These are phyloP conservation scores for Liriodendron chinense DNA, from an alignment of 164 flowering plant species.

Conservation along the genomic window DNA sequence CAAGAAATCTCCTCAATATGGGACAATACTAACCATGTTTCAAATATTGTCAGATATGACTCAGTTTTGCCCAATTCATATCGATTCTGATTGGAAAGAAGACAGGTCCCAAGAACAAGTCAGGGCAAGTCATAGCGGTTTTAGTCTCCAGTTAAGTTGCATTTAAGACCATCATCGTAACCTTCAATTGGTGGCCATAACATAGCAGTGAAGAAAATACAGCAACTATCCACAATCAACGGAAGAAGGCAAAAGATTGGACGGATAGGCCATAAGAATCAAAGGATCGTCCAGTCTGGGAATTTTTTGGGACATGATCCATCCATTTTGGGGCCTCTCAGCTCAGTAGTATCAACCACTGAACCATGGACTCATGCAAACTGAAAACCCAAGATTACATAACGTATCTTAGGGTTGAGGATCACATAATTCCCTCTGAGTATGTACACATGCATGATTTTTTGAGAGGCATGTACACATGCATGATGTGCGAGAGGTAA, in stretches of 20 bases:
- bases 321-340: not conserved
- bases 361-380: not conserved
- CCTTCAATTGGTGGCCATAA: no score
- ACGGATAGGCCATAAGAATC: not conserved
- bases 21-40: not conserved
- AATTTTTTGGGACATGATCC: not conserved
- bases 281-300: not conserved
- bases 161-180: no score
- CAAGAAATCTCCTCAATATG: not conserved
- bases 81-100: not conserved
- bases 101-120: not conserved
- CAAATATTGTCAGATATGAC: not conserved
- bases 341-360: not conserved
- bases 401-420: not conserved
- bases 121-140: not conserved
- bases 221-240: no score
- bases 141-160: not conserved
- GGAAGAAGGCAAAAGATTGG: no score
- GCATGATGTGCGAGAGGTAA: not conserved
- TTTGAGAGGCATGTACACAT: not conserved
- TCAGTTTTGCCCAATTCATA: not conserved
- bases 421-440: not conserved
- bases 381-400: not conserved
- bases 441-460: not conserved
- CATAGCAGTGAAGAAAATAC: no score